Conservation (phyloP, 2,329 filamentous ascomycete species). For the Xylariaceae sp. region DNA sequence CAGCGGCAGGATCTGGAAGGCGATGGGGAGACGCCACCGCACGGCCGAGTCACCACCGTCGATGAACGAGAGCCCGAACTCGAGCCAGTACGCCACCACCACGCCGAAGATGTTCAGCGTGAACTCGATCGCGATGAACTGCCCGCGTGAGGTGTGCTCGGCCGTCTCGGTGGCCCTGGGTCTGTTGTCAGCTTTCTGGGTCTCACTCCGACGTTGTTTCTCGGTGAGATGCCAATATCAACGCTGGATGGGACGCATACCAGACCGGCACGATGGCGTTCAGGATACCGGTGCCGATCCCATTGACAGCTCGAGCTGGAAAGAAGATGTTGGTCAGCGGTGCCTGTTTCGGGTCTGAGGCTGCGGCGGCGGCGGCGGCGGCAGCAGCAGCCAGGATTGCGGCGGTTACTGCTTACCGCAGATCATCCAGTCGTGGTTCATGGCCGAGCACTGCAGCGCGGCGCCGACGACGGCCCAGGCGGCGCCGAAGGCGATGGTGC, state of each 20-base stretch:
- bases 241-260: too few relatives aligned
- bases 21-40: conserved; percentile 62
- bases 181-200: too few relatives aligned
- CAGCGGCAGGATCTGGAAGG: conserved; percentile 61
- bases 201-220: too few relatives aligned
- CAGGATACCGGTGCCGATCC: conserved; percentile 60
- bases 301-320: conserved; percentile 50
- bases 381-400: too few relatives aligned
- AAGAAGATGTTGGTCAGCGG: too few relatives aligned
- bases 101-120: conserved; percentile 67
- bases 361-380: too few relatives aligned
- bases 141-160: conserved; percentile 58
- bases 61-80: conserved; percentile 54
- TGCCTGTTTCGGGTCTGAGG: too few relatives aligned
- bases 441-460: conserved; percentile 55
- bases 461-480: conserved; percentile 55
- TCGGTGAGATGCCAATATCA: too few relatives aligned
- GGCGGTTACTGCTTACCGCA: conserved; percentile 43
- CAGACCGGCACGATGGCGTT: conserved; percentile 66
- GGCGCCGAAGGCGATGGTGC: conserved; percentile 53
- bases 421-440: conserved; percentile 64
- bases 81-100: conserved; percentile 54
- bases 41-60: conserved; percentile 50
- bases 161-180: conserved; percentile 63
- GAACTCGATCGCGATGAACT: conserved; percentile 65